Evolutionary conservation across 1,284 basidiomycete genomes (phyloP).

Genomic region (Ceratobasidium sp.): DNA sequence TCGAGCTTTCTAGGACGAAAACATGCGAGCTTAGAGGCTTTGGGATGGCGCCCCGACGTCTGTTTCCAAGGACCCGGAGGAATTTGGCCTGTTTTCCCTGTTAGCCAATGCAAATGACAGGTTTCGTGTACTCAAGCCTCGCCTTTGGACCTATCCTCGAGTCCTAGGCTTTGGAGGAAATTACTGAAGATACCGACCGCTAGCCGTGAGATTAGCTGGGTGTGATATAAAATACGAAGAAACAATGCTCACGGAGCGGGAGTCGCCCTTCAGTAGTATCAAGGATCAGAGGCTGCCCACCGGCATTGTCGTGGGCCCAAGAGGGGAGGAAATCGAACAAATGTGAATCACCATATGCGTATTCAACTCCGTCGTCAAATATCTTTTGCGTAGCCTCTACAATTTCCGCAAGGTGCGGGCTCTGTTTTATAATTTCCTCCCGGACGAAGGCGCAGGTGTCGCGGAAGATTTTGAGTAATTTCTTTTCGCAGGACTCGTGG

Average conservation of each 20-base stretch:
- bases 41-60: conserved; percentile 12
- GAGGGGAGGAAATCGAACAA: conserved; percentile 21
- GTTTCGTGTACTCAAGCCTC: neutral
- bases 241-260: conserved; percentile 5
- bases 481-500: neutral
- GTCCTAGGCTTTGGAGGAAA: neutral
- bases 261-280: conserved; percentile 1
- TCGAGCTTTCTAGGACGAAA: conserved; percentile 12
- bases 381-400: neutral
- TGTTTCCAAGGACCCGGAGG: neutral
- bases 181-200: neutral
- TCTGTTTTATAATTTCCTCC: neutral
- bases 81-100: neutral
- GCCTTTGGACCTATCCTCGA: neutral
- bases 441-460: conserved; percentile 20
- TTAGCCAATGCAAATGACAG: neutral
- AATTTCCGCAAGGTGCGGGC: conserved; percentile 1
- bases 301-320: conserved; percentile 23
- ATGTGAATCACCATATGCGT: conserved; percentile 7
- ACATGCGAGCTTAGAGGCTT: neutral
- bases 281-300: neutral
- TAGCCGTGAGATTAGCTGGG: neutral
- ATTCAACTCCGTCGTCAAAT: neutral
- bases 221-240: neutral
- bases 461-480: conserved; percentile 1